Conservation (phyloP, 371 early-diverging fungal species). For the Rhizopus sp. region DNA sequence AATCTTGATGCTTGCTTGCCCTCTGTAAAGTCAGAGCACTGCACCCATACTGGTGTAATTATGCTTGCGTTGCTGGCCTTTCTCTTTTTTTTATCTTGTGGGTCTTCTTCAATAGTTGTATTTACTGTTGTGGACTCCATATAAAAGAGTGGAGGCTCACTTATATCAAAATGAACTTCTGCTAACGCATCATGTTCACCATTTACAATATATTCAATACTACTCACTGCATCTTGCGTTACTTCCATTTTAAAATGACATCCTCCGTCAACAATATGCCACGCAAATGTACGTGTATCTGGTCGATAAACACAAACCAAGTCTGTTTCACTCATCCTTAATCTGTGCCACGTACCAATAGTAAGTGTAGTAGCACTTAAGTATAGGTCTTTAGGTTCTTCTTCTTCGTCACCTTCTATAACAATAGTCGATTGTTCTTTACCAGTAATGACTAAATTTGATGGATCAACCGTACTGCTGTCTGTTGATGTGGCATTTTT, state of each 20-base stretch:
- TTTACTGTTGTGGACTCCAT: conserved; percentile 48
- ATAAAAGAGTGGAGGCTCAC: conserved; percentile 65
- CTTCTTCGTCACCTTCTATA: conserved; percentile 8
- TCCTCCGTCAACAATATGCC: conserved; percentile 70
- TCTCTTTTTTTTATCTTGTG: background rate
- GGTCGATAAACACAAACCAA: conserved; percentile 66
- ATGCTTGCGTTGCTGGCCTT: background rate
- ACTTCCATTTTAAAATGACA: conserved; percentile 75
- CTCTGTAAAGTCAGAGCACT: conserved; percentile 80
- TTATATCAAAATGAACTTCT: conserved; percentile 64
- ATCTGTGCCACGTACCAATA: conserved; percentile 81
- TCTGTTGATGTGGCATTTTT: too few relatives aligned
- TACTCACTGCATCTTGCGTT: conserved; percentile 55
- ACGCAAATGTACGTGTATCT: conserved; percentile 58
- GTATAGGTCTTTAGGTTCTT: conserved; percentile 34
- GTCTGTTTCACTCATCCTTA: conserved; percentile 60
- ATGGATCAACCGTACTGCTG: conserved; percentile 22
- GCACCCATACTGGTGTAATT: conserved; percentile 54
- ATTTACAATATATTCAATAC: conserved; percentile 55
- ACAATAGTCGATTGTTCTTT: conserved; percentile 1
- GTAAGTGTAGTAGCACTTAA: conserved; percentile 65
- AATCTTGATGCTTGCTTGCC: conserved; percentile 68
- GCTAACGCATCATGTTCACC: conserved; percentile 48
- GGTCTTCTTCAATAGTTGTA: conserved; percentile 8
- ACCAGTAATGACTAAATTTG: conserved; percentile 20